These are phyloP conservation scores for Xerocomellus intermedius DNA, from an alignment of 768 basidiomycete species.

Conservation along the genomic window DNA sequence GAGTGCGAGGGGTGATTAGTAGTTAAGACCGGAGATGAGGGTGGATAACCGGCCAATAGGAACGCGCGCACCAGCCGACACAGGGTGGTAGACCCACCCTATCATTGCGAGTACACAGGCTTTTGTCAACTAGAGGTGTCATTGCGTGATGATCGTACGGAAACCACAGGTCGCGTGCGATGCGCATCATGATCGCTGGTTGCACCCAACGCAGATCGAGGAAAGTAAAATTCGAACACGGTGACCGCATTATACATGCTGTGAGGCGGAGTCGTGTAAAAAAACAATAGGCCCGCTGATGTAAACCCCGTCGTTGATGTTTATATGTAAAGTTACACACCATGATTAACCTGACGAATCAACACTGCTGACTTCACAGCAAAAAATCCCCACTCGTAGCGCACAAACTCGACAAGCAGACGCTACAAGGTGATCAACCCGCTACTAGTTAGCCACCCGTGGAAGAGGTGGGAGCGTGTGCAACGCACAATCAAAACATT, in stretches of 20 bases:
- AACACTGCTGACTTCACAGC: not conserved
- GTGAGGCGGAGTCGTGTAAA: not conserved
- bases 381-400: not conserved
- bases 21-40: no score
- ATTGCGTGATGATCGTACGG: conserved; percentile 21
- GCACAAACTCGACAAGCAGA: not conserved
- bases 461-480: not conserved
- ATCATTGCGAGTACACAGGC: no score
- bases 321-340: not conserved
- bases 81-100: no score
- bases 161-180: no score
- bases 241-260: no score
- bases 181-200: no score
- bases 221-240: not conserved
- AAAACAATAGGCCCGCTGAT: not conserved
- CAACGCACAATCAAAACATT: not conserved
- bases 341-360: not conserved
- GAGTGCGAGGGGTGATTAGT: not conserved
- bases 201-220: not conserved
- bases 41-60: no score
- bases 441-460: not conserved
- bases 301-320: not conserved
- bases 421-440: not conserved
- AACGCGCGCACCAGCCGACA: no score
- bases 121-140: no score